Evolutionary conservation across 306 rosid species (phyloP).

Genomic region (Hippophae tibetana): DNA sequence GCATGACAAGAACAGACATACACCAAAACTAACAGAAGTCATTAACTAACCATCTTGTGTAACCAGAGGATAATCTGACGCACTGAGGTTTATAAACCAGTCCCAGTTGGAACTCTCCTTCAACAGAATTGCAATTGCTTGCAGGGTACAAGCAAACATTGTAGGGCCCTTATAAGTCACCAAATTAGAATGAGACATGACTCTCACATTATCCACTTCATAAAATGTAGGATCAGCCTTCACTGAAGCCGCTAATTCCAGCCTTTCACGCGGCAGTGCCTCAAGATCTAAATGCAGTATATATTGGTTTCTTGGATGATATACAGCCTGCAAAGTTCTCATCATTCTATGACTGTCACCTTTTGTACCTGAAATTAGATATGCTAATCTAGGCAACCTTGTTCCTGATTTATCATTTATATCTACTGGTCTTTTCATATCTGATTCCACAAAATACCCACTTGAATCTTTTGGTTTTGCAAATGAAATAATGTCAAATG

Average conservation of each 20-base stretch:
- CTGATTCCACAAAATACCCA: slow-evolving; percentile 68
- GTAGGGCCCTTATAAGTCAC: slow-evolving; percentile 98
- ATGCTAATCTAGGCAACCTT: slow-evolving; percentile 73
- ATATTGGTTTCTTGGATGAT: slow-evolving; percentile 89
- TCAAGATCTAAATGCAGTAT: slow-evolving; percentile 90
- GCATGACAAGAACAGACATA: slow-evolving; percentile 7
- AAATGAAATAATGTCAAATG: slow-evolving; percentile 44
- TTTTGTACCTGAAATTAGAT: slow-evolving; percentile 90
- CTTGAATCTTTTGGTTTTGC: slow-evolving; percentile 41
- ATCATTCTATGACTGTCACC: slow-evolving; percentile 94
- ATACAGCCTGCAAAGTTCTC: slow-evolving; percentile 89
- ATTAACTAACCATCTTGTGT: slow-evolving; percentile 78
- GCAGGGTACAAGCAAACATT: slow-evolving; percentile 95
- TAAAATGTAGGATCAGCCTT: slow-evolving; percentile 69
- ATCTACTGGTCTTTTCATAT: slow-evolving; percentile 35
- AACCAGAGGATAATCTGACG: slow-evolving; percentile 94
- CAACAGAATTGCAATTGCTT: slow-evolving; percentile 85
- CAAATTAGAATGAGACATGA: slow-evolving; percentile 73
- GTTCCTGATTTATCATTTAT: slow-evolving; percentile 15
- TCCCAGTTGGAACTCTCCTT: slow-evolving; percentile 65
- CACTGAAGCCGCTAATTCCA: slow-evolving; percentile 75
- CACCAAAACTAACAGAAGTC: slow-evolving; percentile 4
- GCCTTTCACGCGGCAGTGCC: slow-evolving; percentile 94
- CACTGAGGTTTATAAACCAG: slow-evolving; percentile 96
- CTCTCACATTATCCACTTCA: slow-evolving; percentile 82